Evolutionary conservation across 768 basidiomycete genomes (phyloP), one percentile per base, ranked within the genome.

Genomic region (Russula emetica): DNA sequence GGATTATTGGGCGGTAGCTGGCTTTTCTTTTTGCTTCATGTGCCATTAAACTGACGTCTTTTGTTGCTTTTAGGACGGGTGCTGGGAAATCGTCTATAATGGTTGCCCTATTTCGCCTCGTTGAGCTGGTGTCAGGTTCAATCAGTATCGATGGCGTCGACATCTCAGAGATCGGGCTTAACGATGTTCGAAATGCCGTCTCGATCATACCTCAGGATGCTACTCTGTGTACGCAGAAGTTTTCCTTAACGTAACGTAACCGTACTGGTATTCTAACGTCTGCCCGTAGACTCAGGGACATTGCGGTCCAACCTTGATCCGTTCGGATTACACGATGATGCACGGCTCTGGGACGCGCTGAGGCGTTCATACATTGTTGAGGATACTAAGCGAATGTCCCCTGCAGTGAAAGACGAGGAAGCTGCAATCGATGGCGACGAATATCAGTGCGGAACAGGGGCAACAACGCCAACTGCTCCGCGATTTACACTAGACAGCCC

Each of bases 11-110:
- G 26, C 70, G 84, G 73, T 81, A 70, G 2, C 75, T 61, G 11
- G 24, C 53, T 75, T 65, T 40, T 61, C 65, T 22, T 16, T 22
- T 52, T 44, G 45, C 24, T 60, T 34, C 51, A 7, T 49, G 40
- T 55, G 42, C 51, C 58, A 34, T 14, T 24, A 24, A 59, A 11
- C 64, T 58, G 58, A 50, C n/a, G 18, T 58, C 16, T n/a, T 34
- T 34, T 55, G 20, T 55, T 38, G 47, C 18, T 45, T 36, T 32
- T 47, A 74, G 76, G 9, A 94, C 92, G 20, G 92, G 92, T 55
- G 92, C 92, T 0, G 93, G 93, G 44, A 93, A 96, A 75, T 90
- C 88, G 20, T 90, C 90, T 1, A 88, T 98, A 63, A 90, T 96
- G 88, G 87, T 87, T 69, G 87, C 91, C 6, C 78, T 97, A 0